Conservation (phyloP, 1,284 basidiomycete genomes). For the Microbotryum violaceum region DNA sequence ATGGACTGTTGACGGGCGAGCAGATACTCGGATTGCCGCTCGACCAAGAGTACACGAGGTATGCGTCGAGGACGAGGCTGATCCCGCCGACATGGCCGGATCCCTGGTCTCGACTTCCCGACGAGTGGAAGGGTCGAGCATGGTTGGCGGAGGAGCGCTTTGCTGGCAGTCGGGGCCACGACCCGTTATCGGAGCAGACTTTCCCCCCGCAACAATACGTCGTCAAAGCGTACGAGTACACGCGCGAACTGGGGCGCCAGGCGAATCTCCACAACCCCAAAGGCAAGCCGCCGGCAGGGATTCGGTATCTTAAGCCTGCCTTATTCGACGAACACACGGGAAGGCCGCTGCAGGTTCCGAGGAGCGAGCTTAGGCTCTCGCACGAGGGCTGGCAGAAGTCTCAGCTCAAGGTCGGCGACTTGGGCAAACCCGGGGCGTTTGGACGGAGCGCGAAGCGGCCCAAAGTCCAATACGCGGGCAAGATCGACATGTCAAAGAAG, state of each 20-base stretch:
- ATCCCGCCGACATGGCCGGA: slow-evolving; percentile 16
- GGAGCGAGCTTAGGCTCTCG: neutral
- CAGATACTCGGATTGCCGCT: neutral
- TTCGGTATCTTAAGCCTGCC: neutral
- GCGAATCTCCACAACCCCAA: neutral
- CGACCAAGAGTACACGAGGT: slow-evolving; percentile 2
- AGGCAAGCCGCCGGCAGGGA: neutral
- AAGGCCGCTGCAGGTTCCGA: slow-evolving; percentile 11
- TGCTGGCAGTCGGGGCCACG: slow-evolving; percentile 4
- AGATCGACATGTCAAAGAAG: neutral
- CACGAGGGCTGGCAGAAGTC: slow-evolving; percentile 9
- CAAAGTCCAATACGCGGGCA: slow-evolving; percentile 12
- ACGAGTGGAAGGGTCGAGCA: neutral
- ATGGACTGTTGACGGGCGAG: neutral
- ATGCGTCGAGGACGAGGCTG: slow-evolving; percentile 9
- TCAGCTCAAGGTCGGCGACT: slow-evolving; percentile 1
- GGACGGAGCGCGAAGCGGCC: slow-evolving; percentile 5
- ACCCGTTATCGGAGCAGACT: slow-evolving; percentile 1
- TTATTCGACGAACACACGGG: slow-evolving; percentile 16
- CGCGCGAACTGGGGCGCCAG: neutral
- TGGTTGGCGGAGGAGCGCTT: slow-evolving; percentile 10
- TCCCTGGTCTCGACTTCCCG: slow-evolving; percentile 13
- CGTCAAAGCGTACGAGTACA: slow-evolving; percentile 23
- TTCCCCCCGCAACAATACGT: slow-evolving; percentile 17
- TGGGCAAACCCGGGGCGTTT: slow-evolving; percentile 1